These are phyloP conservation scores for Penicillium sp. DNA, from an alignment of 2,329 filamentous ascomycete genomes.

Conservation along the genomic window DNA sequence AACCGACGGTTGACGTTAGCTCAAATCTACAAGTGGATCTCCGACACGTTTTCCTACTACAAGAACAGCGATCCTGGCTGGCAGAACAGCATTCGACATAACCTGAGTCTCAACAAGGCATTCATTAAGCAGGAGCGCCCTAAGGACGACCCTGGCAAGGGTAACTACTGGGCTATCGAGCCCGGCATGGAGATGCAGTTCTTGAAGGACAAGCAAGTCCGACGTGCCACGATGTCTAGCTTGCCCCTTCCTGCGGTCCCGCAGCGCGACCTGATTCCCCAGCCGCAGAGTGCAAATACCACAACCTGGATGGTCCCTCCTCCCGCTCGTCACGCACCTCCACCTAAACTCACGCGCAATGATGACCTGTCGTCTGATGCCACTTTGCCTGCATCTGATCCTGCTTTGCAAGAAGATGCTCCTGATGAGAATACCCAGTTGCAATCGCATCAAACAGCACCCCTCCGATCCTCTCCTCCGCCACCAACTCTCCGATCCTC, in stretches of 20 bases:
- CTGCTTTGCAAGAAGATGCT: conserved; percentile 55
- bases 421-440: conserved; percentile 42
- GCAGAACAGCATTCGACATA: conserved; percentile 99
- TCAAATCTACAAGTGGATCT: conserved; percentile 99
- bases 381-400: conserved; percentile 71
- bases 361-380: conserved; percentile 72
- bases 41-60: conserved; percentile 90
- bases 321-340: conserved; percentile 16
- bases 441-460: conserved; percentile 24
- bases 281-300: conserved; percentile 32
- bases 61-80: conserved; percentile 80
- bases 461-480: conserved; percentile 47
- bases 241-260: conserved; percentile 38
- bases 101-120: conserved; percentile 92
- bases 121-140: conserved; percentile 94
- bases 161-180: conserved; percentile 94
- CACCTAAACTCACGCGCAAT: conserved; percentile 26
- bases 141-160: conserved; percentile 96
- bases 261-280: conserved; percentile 29
- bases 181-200: conserved; percentile 86
- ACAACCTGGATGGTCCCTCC: conserved; percentile 37
- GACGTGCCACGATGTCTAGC: conserved; percentile 46
- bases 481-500: conserved; percentile 74
- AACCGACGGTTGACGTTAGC: conserved; percentile 81
- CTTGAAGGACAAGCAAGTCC: conserved; percentile 74